phyloP scores from a whole-genome alignment of 106 monocot species.

The Cymbidium sinense region DNA sequence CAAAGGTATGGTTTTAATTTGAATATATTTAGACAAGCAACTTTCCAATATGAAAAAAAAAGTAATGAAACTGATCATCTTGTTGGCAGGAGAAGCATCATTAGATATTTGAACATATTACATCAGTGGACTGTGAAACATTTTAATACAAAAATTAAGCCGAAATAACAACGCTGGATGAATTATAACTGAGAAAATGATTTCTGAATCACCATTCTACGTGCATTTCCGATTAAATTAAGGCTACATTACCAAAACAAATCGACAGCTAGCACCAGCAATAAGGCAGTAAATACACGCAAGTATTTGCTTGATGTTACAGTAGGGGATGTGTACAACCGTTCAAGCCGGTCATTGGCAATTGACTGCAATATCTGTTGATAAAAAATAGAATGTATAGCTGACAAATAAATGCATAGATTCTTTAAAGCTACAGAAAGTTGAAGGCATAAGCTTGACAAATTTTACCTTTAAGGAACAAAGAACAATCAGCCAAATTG shows the following conservation, averaged over 20 bases:
- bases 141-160: no score
- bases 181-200: no score
- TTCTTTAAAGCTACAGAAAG: background rate
- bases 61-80: no score
- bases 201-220: no score
- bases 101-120: no score
- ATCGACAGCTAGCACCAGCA: slow-evolving; percentile 71
- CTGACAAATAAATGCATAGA: background rate
- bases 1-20: no score
- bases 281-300: slow-evolving; percentile 76
- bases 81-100: no score
- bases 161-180: no score
- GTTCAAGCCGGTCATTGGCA: slow-evolving; percentile 83
- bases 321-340: slow-evolving; percentile 78
- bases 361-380: slow-evolving; percentile 79
- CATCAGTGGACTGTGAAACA: no score
- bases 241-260: slow-evolving; percentile 54
- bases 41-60: no score
- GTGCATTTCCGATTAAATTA: no score
- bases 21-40: no score
- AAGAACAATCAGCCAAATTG: slow-evolving; percentile 62
- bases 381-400: slow-evolving; percentile 11
- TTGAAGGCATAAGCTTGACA: background rate
- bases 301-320: slow-evolving; percentile 64
- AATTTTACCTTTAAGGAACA: slow-evolving; percentile 76